phyloP scores from a whole-genome alignment of 352 stramenopile species.

The Phytophthora pistaciae region DNA sequence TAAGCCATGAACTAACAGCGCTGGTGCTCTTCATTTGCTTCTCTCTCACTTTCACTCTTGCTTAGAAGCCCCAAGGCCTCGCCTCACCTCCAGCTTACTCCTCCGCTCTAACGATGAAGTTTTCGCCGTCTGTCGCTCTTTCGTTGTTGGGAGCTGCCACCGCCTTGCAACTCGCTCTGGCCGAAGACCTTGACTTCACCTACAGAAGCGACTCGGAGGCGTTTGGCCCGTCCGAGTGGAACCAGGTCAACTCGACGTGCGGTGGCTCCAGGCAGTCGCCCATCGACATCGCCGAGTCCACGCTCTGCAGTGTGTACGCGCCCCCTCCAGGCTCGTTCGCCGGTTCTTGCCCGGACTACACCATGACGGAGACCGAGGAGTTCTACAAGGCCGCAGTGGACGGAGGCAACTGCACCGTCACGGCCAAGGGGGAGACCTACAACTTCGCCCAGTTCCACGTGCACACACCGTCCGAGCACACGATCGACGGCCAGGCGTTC shows the following conservation, averaged over 20 bases:
- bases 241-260: slow-evolving; percentile 17
- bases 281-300: slow-evolving; percentile 35
- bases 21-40: not conserved
- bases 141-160: slow-evolving; percentile 8
- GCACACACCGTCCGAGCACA: slow-evolving; percentile 51
- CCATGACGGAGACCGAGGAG: slow-evolving; percentile 24
- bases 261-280: slow-evolving; percentile 37
- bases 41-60: slow-evolving; percentile 10
- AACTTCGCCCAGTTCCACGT: slow-evolving; percentile 46
- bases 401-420: slow-evolving; percentile 46
- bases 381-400: slow-evolving; percentile 37
- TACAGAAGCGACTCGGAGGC: slow-evolving; percentile 23
- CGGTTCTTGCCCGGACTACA: slow-evolving; percentile 35
- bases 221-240: slow-evolving; percentile 35
- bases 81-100: not conserved
- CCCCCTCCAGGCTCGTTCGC: slow-evolving; percentile 39
- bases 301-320: slow-evolving; percentile 39
- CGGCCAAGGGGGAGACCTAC: slow-evolving; percentile 28
- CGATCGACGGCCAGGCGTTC: slow-evolving; percentile 39
- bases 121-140: not conserved
- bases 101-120: slow-evolving; percentile 12
- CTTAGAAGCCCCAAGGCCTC: not conserved
- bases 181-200: slow-evolving; percentile 10
- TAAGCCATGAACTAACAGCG: slow-evolving; percentile 6
- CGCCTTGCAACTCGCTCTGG: not conserved